Evolutionary conservation across 2,329 filamentous ascomycete species (phyloP).

Genomic region (Paecilomyces variotii): DNA sequence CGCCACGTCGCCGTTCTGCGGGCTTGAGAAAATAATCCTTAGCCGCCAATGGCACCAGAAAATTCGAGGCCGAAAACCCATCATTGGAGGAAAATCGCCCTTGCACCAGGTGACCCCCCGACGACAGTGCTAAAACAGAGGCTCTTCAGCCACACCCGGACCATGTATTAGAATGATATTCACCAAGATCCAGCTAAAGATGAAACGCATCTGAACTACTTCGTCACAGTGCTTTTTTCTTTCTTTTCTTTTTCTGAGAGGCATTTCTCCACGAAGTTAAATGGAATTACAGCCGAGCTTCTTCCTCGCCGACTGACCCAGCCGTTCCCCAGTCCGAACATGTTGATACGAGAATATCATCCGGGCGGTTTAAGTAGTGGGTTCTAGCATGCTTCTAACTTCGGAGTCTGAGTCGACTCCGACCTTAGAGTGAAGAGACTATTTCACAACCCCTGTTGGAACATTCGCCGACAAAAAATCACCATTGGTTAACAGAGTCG

Average conservation of each 20-base stretch:
- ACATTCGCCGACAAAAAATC: not conserved
- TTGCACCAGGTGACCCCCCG: not conserved
- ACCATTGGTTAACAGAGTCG: not conserved
- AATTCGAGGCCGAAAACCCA: constrained; percentile 1
- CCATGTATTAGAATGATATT: not conserved
- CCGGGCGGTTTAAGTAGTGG: not conserved
- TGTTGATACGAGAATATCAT: not conserved
- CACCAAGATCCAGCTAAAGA: not conserved
- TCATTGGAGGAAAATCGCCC: not conserved
- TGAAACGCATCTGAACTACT: not conserved
- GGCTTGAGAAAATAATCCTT: constrained; percentile 9
- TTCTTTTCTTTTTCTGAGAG: not conserved
- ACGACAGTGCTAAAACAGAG: not conserved
- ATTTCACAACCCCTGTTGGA: not conserved
- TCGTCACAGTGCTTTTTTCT: not conserved
- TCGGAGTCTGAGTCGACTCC: not conserved
- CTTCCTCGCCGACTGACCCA: not conserved
- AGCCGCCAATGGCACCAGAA: constrained; percentile 14
- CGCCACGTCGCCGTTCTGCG: not conserved
- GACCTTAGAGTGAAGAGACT: not conserved
- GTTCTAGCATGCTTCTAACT: not conserved
- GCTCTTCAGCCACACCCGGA: not conserved
- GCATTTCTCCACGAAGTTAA: not conserved
- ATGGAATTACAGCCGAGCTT: not conserved
- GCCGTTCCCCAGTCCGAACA: not conserved